Base-by-base conservation (phyloP, 805 yeast species). In the Kregervanrija fluxuum region DNA sequence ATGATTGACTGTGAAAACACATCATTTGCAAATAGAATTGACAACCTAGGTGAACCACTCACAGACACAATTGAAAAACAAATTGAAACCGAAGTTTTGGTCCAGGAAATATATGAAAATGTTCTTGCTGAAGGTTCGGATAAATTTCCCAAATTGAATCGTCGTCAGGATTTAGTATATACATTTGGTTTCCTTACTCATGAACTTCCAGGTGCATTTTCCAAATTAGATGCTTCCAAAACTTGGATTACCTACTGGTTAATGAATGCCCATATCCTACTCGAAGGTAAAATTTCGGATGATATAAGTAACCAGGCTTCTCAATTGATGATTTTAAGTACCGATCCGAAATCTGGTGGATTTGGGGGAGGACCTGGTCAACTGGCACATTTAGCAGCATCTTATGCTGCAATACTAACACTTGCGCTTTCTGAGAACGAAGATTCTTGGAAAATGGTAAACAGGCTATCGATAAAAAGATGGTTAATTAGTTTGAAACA, bases 211-310 rank as follows among this genome's bases (percentile, higher is more conserved):
- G 50, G 64, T 2, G 66, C 61, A 8, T 82, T 74, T 59, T 57
- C 62, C 3, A 73, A 73, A 0, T 68, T 87, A 39, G 97, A 91
- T 62, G 93, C 97, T 0, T 85, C 93, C n/a, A 89, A 83, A 48
- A 80, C 95, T 0, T 93, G 98, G 98, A 66, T 91, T 56, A 47
- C 85, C 1, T 91, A 85, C 59, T 93, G 99, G 99, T 64, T 82
- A 6, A 58, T 75, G 38, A 88, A 87, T 57, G 70, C 81, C 0
- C 53, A 71, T 37, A 52, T 59, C 3, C 44, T 79, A 1, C 49
- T 82, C 30, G 54, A 42, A 33, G 55, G 34, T 42, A 60, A 55
- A 2, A 50, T 55, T 32, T 15, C 12, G 1, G n/a, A 30, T 11
- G 28, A 41, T 33, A 15, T 39, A 9, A 42, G 42, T 11, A 30